Base-by-base conservation (phyloP, 1,284 basidiomycete species). In the Pseudozyma thailandica region DNA sequence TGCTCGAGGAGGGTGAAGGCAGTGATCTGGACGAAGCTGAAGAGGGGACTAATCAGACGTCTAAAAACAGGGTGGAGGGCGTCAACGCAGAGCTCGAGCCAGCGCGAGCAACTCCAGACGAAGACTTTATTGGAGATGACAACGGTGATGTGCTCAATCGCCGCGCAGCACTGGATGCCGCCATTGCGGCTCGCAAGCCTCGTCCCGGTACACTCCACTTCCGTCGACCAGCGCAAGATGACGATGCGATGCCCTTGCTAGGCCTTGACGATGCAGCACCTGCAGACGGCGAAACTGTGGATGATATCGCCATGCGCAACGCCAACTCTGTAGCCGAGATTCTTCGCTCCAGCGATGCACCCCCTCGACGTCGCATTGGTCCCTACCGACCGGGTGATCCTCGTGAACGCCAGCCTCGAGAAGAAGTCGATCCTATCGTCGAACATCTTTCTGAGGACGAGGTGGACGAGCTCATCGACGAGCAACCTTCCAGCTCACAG, bases 101-200 rank as follows among this genome's bases (percentile, higher is more conserved):
- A 6, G 43, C 31, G 1, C 53, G 68, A 6, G 49, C 61, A 25
- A 65, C 60, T 25, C 61, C 68, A 1, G 62, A 63, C 27, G 50
- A 48, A 4, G 20, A 56, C 7, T 72, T 72, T 25, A 50, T 60
- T 23, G 64, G 70, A 28, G 70, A 72, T 39, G 60, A 72, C 12
- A 57, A 72, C 39, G 30, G 38, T 15, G 57, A 41, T 15, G 16
- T 72, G 12, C 47, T 56, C 9, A 44, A 58, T 16, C 59, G 59
- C 8, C 33, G 70, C 31, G 64, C 64, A 6, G 70, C 60, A 1
- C 6, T 43, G 35, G 70, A 72, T 20, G 63, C 57, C 2, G 63
- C 63, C 6, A 44, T 72, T 30, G 70, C 63, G 9, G 55, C 58
- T 2, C 44, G 31, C n/a, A 53, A 42, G 31, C 44, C 54, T 43